Conservation (phyloP, 305 asterid species). For the Ajuga reptans region DNA sequence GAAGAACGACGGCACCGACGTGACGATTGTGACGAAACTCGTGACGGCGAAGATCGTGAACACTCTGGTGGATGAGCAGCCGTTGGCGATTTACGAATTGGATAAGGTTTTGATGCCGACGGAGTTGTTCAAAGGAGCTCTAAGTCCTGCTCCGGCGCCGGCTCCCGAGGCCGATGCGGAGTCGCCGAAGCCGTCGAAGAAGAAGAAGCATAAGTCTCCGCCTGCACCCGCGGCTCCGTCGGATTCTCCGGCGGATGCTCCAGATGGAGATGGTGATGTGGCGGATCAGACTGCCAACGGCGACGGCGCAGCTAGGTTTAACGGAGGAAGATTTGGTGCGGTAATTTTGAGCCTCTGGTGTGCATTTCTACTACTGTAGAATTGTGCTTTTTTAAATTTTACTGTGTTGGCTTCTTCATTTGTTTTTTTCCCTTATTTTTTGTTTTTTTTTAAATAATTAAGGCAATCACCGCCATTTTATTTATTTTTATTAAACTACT, state of each 20-base stretch:
- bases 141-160: constrained; percentile 46
- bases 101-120: constrained; percentile 60
- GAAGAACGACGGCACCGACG: constrained; percentile 68
- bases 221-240: constrained; percentile 49
- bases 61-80: constrained; percentile 55
- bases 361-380: constrained; percentile 39
- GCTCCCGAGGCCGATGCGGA: constrained; percentile 43
- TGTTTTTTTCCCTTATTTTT: not conserved
- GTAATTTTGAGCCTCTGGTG: constrained; percentile 34
- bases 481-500: constrained; percentile 6
- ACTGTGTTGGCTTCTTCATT: not conserved
- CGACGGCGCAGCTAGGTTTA: constrained; percentile 34
- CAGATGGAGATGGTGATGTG: constrained; percentile 56
- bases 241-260: constrained; percentile 70
- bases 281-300: constrained; percentile 44
- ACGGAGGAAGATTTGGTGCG: constrained; percentile 38
- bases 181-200: constrained; percentile 47
- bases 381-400: constrained; percentile 7
- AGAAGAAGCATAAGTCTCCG: constrained; percentile 52
- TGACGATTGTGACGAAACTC: constrained; percentile 46
- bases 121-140: constrained; percentile 56
- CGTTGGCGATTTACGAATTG: constrained; percentile 50
- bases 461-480: constrained; percentile 11
- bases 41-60: constrained; percentile 56
- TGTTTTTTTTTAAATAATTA: not conserved